Evolutionary conservation across 257 asterid species (phyloP), one percentile per base, ranked within the genome.

Genomic region (Asclepias syriaca): DNA sequence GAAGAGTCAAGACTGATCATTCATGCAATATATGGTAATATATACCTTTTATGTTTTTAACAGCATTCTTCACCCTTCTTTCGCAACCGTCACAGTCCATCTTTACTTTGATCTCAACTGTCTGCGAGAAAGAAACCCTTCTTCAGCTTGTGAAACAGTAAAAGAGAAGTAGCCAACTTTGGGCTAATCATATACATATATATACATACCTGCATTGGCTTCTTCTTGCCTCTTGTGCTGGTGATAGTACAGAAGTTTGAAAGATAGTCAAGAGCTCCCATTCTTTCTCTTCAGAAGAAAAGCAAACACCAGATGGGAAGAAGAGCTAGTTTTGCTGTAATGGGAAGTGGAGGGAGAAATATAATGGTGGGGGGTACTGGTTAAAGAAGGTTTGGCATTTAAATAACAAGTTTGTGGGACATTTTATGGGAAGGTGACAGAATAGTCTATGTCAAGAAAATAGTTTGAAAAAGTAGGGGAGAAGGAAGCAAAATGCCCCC

Each of bases 31-130:
- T 40, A 55, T 22, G 45, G 24, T 22, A 39, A 71, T 40, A 40
- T 5, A 40, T 40, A 89, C 97, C 96, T 92, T 79, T 87, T 85
- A 92, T 92, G 80, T 73, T 58, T 65, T 75, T 89, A 46, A 87
- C 93, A 32, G 96, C 90, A 74, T 88, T 87, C 81, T 73, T 89
- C 66, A 92, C 97, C 72, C 89, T 88, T 83, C 97, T 88, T 82
- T 92, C 97, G 68, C 97, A 92, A 65, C 97, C 97, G 79, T 92
- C 97, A 74, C 97, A 92, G 76, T 92, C 97, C 91, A 92, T 83
- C 82, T 92, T 92, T 32, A 92, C 96, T 81, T 84, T 89, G 78
- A 92, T 87, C 85, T 92, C 97, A 61, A 92, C 96, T 2, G 96
- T 92, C 97, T 92, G 84, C 72, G 3, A 24, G n/a, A 57, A 65